Evolutionary conservation across 495 filamentous ascomycete genomes (phyloP).

Genomic region (Penicillium soppii): DNA sequence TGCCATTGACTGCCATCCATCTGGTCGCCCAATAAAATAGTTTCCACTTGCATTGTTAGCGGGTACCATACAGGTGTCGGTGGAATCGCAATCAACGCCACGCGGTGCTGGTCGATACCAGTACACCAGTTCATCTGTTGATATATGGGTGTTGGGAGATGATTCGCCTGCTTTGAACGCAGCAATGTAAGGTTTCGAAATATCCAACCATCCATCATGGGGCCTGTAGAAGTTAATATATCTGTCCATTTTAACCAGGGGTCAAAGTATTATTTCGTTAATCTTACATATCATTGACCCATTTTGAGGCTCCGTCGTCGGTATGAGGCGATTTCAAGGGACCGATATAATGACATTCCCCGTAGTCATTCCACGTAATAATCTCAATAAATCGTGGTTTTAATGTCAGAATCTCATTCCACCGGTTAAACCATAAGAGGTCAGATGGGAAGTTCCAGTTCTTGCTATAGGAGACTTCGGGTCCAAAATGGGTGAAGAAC

Average conservation of each 20-base stretch:
- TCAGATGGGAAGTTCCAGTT: slow-evolving; percentile 57
- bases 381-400: slow-evolving; percentile 56
- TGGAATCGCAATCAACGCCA: slow-evolving; percentile 27
- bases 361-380: slow-evolving; percentile 66
- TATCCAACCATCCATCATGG: slow-evolving; percentile 38
- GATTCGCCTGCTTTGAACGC: slow-evolving; percentile 55
- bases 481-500: slow-evolving; percentile 44
- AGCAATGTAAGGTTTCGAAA: slow-evolving; percentile 52
- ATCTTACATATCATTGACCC: slow-evolving; percentile 53
- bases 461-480: slow-evolving; percentile 37
- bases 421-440: slow-evolving; percentile 44
- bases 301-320: slow-evolving; percentile 58
- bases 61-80: slow-evolving; percentile 36
- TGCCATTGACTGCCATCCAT: slow-evolving; percentile 46
- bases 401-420: slow-evolving; percentile 50
- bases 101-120: slow-evolving; percentile 47
- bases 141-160: slow-evolving; percentile 26
- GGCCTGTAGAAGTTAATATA: slow-evolving; percentile 19
- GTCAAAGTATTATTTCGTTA: neutral
- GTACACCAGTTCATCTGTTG: slow-evolving; percentile 44
- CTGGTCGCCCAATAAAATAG: slow-evolving; percentile 51
- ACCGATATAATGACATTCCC: slow-evolving; percentile 55
- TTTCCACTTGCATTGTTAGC: slow-evolving; percentile 35
- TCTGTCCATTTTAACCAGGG: neutral
- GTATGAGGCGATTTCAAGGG: slow-evolving; percentile 47